phyloP scores from a whole-genome alignment of 78 protist genomes.

The Chrysochromulina parva region DNA sequence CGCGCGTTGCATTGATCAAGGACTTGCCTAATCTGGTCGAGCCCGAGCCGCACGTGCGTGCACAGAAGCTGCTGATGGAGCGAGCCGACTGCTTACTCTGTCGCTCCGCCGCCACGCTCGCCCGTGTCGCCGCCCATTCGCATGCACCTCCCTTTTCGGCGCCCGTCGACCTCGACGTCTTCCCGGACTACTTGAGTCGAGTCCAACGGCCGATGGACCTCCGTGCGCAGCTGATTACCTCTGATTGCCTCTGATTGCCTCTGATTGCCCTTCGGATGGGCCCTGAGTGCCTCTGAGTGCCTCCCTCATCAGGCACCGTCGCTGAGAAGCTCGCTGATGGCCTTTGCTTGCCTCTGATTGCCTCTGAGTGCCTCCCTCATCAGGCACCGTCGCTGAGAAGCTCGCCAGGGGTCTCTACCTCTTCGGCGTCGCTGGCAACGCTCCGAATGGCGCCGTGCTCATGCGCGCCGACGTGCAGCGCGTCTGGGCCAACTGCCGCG shows the following conservation, averaged over 20 bases:
- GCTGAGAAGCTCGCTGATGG: not conserved
- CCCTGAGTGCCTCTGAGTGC: too few species aligned
- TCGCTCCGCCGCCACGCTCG: not conserved
- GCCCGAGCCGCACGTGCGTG: not conserved
- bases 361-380: too few species aligned
- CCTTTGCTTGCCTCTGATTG: too few species aligned
- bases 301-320: not conserved
- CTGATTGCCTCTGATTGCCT: too few species aligned
- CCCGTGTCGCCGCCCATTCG: slow-evolving; percentile 2
- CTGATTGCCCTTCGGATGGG: too few species aligned
- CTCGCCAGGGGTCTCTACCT: not conserved
- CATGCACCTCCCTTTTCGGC: not conserved
- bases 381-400: not conserved
- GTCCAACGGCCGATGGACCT: not conserved
- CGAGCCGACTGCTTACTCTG: slow-evolving; percentile 10
- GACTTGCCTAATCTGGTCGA: too few species aligned
- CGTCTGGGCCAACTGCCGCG: slow-evolving; percentile 23
- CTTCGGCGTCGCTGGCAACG: not conserved
- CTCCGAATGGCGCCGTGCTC: not conserved
- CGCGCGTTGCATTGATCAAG: too few species aligned
- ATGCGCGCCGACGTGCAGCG: not conserved
- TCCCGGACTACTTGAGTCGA: not conserved
- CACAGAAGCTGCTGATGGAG: not conserved
- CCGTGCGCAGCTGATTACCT: not conserved
- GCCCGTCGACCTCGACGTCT: not conserved